Percentiles rank a stretch among this genome's conserved stretches.
These are phyloP conservation scores for Lupinus albus DNA, from an alignment of 306 rosid genomes.

Conservation along the genomic window DNA sequence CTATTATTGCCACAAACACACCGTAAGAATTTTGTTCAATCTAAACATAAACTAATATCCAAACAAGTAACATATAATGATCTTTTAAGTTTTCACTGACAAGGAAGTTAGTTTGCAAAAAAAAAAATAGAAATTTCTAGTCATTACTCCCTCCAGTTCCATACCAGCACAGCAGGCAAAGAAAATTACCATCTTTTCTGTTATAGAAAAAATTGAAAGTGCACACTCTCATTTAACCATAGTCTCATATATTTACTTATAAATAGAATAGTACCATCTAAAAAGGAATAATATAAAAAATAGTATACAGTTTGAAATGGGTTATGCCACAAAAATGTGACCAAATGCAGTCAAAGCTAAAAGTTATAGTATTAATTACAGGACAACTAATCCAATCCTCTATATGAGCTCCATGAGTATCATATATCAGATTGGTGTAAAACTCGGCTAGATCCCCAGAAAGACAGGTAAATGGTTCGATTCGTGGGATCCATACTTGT, in stretches of 20 bases:
- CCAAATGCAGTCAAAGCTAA: constrained; percentile 28
- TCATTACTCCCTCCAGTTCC: constrained; percentile 7
- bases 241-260: constrained; percentile 13
- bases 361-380: constrained; percentile 20
- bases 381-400: constrained; percentile 20
- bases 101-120: constrained; percentile 7
- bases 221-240: neutral
- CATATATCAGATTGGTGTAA: constrained; percentile 24
- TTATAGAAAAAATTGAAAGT: constrained; percentile 3
- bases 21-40: constrained; percentile 28
- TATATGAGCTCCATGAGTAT: constrained; percentile 6
- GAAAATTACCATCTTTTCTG: neutral
- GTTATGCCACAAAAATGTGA: constrained; percentile 26
- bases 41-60: neutral
- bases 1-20: constrained; percentile 51
- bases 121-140: neutral
- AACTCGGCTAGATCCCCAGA: too few relatives aligned
- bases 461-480: too few relatives aligned
- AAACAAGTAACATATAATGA: constrained; percentile 33
- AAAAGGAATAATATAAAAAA: neutral
- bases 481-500: too few relatives aligned
- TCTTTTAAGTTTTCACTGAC: neutral
- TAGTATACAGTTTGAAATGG: constrained; percentile 10
- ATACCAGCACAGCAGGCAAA: constrained; percentile 16
- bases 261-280: neutral